Evolutionary conservation across 495 filamentous ascomycete species (phyloP), one percentile per base, ranked within the genome.

Genomic region (Daldinia grandis): DNA sequence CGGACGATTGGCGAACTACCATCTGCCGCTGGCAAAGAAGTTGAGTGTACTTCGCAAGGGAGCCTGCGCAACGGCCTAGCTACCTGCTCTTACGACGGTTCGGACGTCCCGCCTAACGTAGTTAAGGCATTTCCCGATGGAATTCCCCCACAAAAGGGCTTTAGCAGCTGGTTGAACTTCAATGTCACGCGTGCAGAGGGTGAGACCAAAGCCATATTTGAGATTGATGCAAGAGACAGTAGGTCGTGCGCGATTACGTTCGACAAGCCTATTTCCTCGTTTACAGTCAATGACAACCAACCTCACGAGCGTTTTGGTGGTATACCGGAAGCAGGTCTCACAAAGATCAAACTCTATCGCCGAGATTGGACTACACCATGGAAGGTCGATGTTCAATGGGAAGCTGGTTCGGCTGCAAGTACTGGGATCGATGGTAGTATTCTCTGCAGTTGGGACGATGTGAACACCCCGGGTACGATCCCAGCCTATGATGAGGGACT

Each of bases 391-490:
- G 86, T 97, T 0, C 81, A 86, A 35, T 95, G 94, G 90, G 77
- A 83, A 44, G 74, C 78, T 3, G 58, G 71, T 4, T 74, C 53
- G 10, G 57, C 73, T 59, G 42, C 38, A 17, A 69, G 63, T 10
- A 73, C 70, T 9, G 83, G 83, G 7, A 76, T 95, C 54, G 86
- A 87, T 65, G 94, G 94, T 0, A 83, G 81, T 50, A 88, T 94
- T 4, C 85, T 91, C 9, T 98, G 95, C 82, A 78, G 92, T 15
- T 99, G 95, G 95, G 92, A 89, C 71, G 95, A 98, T 81, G 88
- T 86, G 30, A 97, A 97, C 69, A 82, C 80, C 10, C 75, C 77
- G 9, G 90, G 89, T 3, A 80, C 83, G 7, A 95, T 99, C 55
- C 93, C 95, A 0, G 95, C 95, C 14, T 84, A 95, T 33, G 92